phyloP scores from a whole-genome alignment of 495 filamentous ascomycete species.

The Pyrenula aspistea region DNA sequence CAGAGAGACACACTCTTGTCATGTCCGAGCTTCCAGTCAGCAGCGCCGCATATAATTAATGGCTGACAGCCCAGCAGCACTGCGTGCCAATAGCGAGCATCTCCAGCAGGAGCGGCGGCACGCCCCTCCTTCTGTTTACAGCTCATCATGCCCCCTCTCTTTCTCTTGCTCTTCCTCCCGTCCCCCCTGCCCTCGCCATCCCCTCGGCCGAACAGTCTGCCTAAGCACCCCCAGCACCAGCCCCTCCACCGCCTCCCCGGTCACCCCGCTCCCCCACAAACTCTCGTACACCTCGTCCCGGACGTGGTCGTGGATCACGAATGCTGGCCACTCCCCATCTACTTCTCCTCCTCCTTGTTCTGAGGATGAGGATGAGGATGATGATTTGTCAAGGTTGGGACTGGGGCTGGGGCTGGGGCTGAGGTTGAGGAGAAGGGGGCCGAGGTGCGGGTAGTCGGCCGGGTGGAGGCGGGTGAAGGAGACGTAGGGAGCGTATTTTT shows the following conservation, averaged over 20 bases:
- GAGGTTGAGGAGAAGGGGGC: background rate
- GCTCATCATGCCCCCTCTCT: background rate
- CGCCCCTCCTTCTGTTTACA: too few relatives aligned
- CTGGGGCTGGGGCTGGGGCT: too few relatives aligned
- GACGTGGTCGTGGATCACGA: background rate
- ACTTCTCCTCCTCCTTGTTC: too few relatives aligned
- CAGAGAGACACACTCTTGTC: too few relatives aligned
- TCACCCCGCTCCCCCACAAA: background rate
- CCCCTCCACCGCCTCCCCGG: background rate
- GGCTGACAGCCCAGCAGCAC: too few relatives aligned
- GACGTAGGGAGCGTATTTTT: background rate
- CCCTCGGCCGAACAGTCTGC: background rate
- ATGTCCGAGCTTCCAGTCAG: too few relatives aligned
- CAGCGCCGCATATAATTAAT: too few relatives aligned
- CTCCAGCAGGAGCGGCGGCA: too few relatives aligned
- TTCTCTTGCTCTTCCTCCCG: background rate
- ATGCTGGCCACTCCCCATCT: background rate
- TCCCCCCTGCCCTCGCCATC: too few relatives aligned
- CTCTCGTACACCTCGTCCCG: background rate
- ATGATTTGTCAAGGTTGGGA: too few relatives aligned
- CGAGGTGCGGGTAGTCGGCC: background rate
- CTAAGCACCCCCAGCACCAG: background rate
- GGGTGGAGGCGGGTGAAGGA: background rate
- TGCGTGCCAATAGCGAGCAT: too few relatives aligned
- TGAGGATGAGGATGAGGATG: too few relatives aligned